phyloP scores from a whole-genome alignment of 2,329 filamentous ascomycete genomes.

The Ophiocordyceps camponoti-rufipedis region DNA sequence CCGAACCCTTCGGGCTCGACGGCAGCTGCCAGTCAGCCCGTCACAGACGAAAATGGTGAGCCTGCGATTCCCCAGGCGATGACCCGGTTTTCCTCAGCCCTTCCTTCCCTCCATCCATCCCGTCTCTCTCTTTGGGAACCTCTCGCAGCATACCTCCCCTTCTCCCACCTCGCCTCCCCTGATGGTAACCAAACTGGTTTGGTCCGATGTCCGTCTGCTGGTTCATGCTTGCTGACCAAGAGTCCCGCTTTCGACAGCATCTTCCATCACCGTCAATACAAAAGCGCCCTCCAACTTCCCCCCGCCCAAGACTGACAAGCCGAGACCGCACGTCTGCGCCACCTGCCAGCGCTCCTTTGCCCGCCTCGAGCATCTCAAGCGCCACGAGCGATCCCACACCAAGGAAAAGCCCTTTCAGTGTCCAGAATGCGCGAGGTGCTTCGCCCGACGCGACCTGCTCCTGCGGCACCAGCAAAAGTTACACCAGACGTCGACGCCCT shows the following conservation, averaged over 20 bases:
- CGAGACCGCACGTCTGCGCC: conserved; percentile 79
- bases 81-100: not conserved
- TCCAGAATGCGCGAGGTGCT: conserved; percentile 83
- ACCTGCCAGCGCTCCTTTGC: conserved; percentile 90
- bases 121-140: conserved; percentile 5
- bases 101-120: not conserved
- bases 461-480: conserved; percentile 96
- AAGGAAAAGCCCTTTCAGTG: conserved; percentile 99
- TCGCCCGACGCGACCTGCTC: conserved; percentile 80
- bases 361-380: conserved; percentile 86
- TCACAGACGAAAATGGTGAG: conserved; percentile 23
- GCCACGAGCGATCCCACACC: conserved; percentile 93
- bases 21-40: conserved; percentile 10
- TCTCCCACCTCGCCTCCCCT: conserved; percentile 3
- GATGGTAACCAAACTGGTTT: not conserved
- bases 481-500: conserved; percentile 80
- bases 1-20: conserved; percentile 15
- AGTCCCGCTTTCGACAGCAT: conserved; percentile 14
- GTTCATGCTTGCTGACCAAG: conserved; percentile 5
- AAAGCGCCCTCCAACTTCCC: conserved; percentile 35
- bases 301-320: conserved; percentile 92
- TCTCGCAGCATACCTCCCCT: not conserved
- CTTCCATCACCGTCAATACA: conserved; percentile 34
- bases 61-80: conserved; percentile 1
- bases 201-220: not conserved